These are phyloP conservation scores for Nemania sp. DNA, from an alignment of 2,329 filamentous ascomycete genomes.

Conservation along the genomic window DNA sequence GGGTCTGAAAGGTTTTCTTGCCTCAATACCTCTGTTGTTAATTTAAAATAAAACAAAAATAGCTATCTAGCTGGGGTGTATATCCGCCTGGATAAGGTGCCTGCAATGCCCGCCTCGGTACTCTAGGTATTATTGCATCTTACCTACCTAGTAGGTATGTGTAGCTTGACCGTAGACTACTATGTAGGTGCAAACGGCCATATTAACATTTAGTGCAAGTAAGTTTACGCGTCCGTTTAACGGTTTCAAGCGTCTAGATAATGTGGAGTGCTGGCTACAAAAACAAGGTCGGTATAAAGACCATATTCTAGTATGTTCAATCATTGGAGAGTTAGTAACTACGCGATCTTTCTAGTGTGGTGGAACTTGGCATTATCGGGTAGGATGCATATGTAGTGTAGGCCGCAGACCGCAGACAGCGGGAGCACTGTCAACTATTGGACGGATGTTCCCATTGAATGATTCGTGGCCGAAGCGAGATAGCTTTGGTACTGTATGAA, in stretches of 20 bases:
- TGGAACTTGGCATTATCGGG: background rate
- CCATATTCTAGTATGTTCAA: background rate
- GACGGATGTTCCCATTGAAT: background rate
- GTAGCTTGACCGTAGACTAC: background rate
- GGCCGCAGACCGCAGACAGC: no score
- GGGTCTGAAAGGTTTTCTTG: background rate
- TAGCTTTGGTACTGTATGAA: background rate
- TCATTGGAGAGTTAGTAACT: background rate
- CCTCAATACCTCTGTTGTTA: no score
- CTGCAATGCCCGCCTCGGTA: no score
- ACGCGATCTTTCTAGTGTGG: background rate
- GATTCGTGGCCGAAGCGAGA: conserved; percentile 9
- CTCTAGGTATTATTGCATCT: no score
- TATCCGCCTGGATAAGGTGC: background rate
- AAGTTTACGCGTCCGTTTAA: background rate
- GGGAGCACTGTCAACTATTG: no score
- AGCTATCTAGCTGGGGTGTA: background rate
- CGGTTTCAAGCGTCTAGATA: background rate
- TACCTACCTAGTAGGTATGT: no score
- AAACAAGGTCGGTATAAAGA: background rate
- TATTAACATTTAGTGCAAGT: background rate
- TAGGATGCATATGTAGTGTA: background rate
- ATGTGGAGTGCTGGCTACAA: background rate
- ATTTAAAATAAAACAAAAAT: background rate
- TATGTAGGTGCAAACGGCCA: background rate